Base-by-base conservation (phyloP, 1,284 basidiomycete genomes). In the Naganishia cerealis region DNA sequence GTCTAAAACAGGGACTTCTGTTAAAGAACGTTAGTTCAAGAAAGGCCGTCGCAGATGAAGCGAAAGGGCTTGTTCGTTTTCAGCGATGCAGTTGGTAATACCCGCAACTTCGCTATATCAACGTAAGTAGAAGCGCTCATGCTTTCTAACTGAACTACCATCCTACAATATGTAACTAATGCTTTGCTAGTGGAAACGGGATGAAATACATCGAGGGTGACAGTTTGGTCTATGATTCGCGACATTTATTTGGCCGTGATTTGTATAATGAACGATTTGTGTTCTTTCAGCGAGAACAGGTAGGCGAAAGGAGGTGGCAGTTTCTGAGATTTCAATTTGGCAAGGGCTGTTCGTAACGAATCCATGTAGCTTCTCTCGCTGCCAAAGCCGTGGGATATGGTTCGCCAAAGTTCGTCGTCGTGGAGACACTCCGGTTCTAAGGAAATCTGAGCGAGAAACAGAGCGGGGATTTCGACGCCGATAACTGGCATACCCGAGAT, bases 381-480 rank as follows among this genome's bases (percentile, higher is more conserved):
- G 7, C 57, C 65, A 43, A 66, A 39, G 36, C 52, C 29, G 15
- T 40, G 52, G 33, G 50, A 55, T 15, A 77, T 42, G 2, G 59
- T 40, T 24, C 77, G 70, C 77, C 78, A 79, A 1, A 70, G 66
- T 33, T 80, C 80, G 62, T 81, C 80, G 39, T 80, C 78, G 3
- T 43, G 67, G 12, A 80, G 54, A 79, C 80, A 81, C 15, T 65
- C 29, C 18, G 74, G 67, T 42, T 79, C 74, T 13, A 79, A 71
- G 1, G 75, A 68, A 61, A 81, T 71, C 21, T 75, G 72, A 13
- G 73, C 73, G 24, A 80, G 68, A 26, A 77, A 59, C 2, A 71
- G 39, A 5, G 73, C 69, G 0, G 76, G 71, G 1, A 80, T 66
- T 67, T 81, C 80, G 29, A 80, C 71, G 13, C 75, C 79, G 36